A percentile compares a stretch with the other conserved stretches of the same genome.
phyloP scores from a whole-genome alignment of 192 early-diverging fungal species.

The Coemansia sp. region DNA sequence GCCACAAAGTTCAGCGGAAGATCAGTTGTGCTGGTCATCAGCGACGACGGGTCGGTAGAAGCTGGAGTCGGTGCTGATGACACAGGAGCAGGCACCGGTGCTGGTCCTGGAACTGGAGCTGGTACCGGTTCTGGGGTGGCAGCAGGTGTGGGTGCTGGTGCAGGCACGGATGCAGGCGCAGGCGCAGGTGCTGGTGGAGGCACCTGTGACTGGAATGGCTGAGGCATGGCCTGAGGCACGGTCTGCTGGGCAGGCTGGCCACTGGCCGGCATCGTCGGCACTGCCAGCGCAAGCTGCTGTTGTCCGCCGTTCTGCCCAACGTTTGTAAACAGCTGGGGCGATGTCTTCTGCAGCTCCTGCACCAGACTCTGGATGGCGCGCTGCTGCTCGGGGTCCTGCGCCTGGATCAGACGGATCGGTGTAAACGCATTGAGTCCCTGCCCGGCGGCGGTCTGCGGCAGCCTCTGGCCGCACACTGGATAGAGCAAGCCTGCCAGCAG shows the following conservation, averaged over 20 bases:
- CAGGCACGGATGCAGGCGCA: not conserved
- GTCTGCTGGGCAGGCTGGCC: not conserved
- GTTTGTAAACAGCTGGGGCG: slow-evolving; percentile 42
- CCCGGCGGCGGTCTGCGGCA: slow-evolving; percentile 2
- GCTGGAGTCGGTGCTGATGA: not conserved
- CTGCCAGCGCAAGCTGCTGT: slow-evolving; percentile 40
- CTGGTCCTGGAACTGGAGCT: slow-evolving; percentile 4
- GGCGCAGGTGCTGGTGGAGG: slow-evolving; percentile 13
- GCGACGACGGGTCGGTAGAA: not conserved
- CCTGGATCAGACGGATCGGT: slow-evolving; percentile 47
- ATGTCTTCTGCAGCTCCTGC: slow-evolving; percentile 38
- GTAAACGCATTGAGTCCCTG: slow-evolving; percentile 22
- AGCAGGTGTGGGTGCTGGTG: slow-evolving; percentile 2
- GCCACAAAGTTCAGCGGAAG: slow-evolving; percentile 36
- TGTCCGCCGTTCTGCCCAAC: slow-evolving; percentile 28
- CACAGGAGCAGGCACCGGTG: not conserved
- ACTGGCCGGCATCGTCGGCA: slow-evolving; percentile 14
- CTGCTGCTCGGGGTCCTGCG: slow-evolving; percentile 42
- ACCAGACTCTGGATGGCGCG: slow-evolving; percentile 46
- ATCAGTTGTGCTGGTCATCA: not conserved
- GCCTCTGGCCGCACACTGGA: not conserved
- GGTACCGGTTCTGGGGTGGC: not conserved
- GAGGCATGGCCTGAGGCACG: slow-evolving; percentile 1
- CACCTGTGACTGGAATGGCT: slow-evolving; percentile 10
- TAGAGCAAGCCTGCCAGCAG: not conserved